Percentiles rank a stretch among this genome's conserved stretches.
phyloP scores from a whole-genome alignment of 768 basidiomycete genomes.

The Nevesoporus exiguus region DNA sequence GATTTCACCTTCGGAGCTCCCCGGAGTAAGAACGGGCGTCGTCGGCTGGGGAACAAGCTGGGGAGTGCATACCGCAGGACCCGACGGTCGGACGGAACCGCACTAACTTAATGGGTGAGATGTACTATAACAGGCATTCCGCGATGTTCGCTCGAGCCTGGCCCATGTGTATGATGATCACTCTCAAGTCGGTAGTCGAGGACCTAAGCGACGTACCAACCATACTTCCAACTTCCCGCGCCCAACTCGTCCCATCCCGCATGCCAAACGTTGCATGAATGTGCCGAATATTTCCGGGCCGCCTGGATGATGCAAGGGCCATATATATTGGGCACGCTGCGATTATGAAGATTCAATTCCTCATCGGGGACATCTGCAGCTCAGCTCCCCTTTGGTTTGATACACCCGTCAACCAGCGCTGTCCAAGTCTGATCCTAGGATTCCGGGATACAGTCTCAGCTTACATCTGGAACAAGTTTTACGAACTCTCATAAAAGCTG shows the following conservation, averaged over 20 bases:
- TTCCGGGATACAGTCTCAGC: neutral
- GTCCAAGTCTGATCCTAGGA: neutral
- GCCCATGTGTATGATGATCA: neutral
- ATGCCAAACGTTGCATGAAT: neutral
- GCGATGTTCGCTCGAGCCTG: slow-evolving; percentile 5
- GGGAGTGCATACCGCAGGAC: neutral
- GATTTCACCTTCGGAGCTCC: neutral
- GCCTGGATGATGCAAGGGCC: neutral
- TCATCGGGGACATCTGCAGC: neutral
- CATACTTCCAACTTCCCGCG: neutral
- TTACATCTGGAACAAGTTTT: slow-evolving; percentile 5
- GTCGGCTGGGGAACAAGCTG: neutral
- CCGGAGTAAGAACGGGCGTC: slow-evolving; percentile 5
- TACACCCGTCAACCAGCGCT: neutral
- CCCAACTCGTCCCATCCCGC: neutral
- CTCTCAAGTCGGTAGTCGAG: neutral
- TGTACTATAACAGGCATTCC: neutral
- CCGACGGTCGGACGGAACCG: neutral
- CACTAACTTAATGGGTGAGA: neutral
- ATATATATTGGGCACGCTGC: neutral
- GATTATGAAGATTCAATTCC: neutral
- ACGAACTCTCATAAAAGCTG: slow-evolving; percentile 16
- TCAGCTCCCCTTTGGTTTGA: neutral
- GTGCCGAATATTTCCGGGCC: slow-evolving; percentile 1
- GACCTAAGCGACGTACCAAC: neutral